phyloP scores from a whole-genome alignment of 805 yeast species.

The Teunomyces funiuensis region DNA sequence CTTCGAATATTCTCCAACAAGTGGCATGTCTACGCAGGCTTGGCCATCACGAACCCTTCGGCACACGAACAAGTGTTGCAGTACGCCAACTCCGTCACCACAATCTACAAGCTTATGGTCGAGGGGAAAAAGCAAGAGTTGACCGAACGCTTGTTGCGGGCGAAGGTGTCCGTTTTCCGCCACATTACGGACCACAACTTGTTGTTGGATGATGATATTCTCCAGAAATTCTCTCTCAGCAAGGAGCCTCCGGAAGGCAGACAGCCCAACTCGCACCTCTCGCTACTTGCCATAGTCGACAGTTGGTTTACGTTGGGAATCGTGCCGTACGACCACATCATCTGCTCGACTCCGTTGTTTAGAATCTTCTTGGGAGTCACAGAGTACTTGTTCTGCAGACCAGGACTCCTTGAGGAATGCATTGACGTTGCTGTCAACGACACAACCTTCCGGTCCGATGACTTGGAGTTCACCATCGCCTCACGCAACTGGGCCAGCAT shows the following conservation, averaged over 20 bases:
- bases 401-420: conserved; percentile 77
- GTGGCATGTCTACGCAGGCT: conserved; percentile 98
- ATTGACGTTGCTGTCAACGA: conserved; percentile 69
- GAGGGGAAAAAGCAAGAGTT: conserved; percentile 63
- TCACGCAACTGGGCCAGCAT: conserved; percentile 87
- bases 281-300: conserved; percentile 87
- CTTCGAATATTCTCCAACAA: conserved; percentile 87
- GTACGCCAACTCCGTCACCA: conserved; percentile 82
- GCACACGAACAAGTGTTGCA: conserved; percentile 91
- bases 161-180: conserved; percentile 76
- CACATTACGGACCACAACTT: conserved; percentile 54
- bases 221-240: conserved; percentile 77
- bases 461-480: conserved; percentile 87
- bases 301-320: conserved; percentile 86
- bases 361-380: conserved; percentile 92
- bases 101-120: conserved; percentile 79
- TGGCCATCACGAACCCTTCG: conserved; percentile 92
- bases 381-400: conserved; percentile 85
- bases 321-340: conserved; percentile 94
- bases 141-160: conserved; percentile 55
- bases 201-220: conserved; percentile 71
- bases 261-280: conserved; percentile 85
- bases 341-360: conserved; percentile 90
- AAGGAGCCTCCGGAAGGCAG: conserved; percentile 65
- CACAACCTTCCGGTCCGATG: conserved; percentile 77